A percentile compares a stretch with the other conserved stretches of the same genome.
Evolutionary conservation across 257 asterid species (phyloP).

Genomic region (Solanum chmielewskii): DNA sequence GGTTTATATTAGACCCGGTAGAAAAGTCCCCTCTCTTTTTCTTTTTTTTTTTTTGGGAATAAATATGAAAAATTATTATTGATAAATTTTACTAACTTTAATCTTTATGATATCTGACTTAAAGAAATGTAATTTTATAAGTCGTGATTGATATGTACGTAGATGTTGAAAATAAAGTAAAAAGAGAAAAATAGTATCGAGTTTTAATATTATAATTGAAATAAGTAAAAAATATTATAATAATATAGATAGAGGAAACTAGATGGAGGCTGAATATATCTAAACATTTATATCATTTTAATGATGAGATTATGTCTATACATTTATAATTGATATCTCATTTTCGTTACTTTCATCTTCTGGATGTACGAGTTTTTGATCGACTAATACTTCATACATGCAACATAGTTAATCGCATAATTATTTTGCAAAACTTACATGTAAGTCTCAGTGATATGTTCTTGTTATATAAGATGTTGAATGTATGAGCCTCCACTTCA

Average conservation of each 20-base stretch:
- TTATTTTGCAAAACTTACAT: background rate
- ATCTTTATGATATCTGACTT: background rate
- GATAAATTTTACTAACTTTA: background rate
- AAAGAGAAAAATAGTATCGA: background rate
- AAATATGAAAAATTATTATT: background rate
- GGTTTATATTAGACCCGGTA: background rate
- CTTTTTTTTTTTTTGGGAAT: background rate
- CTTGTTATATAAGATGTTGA: background rate
- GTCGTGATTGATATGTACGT: too few relatives aligned
- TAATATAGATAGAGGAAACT: too few relatives aligned
- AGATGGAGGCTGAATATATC: too few relatives aligned
- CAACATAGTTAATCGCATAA: background rate
- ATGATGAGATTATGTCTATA: background rate
- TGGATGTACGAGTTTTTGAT: background rate
- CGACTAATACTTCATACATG: background rate
- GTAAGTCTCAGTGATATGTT: background rate
- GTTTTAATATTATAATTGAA: background rate
- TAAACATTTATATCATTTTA: background rate
- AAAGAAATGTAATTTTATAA: background rate
- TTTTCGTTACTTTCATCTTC: background rate
- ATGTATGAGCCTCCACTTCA: background rate
- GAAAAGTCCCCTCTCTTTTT: background rate
- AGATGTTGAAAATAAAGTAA: too few relatives aligned
- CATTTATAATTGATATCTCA: background rate
- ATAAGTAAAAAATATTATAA: background rate